A percentile compares a stretch with the other conserved stretches of the same genome.
Evolutionary conservation across 2,329 filamentous ascomycete genomes (phyloP).

Genomic region (Coniochaeta sp.): DNA sequence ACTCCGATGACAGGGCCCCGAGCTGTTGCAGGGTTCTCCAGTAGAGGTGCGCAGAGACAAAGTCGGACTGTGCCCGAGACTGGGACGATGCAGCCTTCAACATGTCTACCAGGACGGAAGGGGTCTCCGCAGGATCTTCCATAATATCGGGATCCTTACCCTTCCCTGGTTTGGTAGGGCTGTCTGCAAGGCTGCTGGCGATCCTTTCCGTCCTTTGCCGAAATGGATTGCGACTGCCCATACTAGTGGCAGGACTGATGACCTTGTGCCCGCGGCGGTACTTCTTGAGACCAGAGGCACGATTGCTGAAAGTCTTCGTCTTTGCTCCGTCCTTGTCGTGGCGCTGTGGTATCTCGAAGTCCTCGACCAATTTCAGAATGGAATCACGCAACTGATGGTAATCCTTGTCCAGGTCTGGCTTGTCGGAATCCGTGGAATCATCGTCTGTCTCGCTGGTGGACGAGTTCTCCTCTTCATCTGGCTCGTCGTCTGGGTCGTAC

Average conservation of each 20-base stretch:
- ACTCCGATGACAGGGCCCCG: constrained; percentile 52
- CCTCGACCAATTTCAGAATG: constrained; percentile 72
- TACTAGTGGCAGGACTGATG: constrained; percentile 41
- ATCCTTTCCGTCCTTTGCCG: constrained; percentile 24
- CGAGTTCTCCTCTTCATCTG: constrained; percentile 56
- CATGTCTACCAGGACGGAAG: constrained; percentile 60
- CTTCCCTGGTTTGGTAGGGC: constrained; percentile 18
- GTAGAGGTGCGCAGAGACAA: constrained; percentile 76
- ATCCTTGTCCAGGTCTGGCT: constrained; percentile 65
- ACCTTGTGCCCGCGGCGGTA: constrained; percentile 54
- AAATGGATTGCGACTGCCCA: constrained; percentile 54
- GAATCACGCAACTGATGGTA: constrained; percentile 77
- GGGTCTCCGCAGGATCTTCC: constrained; percentile 32
- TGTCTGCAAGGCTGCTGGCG: constrained; percentile 20
- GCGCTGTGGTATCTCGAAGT: constrained; percentile 71
- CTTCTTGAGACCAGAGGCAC: constrained; percentile 54
- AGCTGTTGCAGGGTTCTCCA: constrained; percentile 77
- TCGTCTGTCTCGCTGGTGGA: constrained; percentile 57
- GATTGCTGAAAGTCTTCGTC: constrained; percentile 61
- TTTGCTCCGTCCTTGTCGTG: constrained; percentile 52
- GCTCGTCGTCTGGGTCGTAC: constrained; percentile 61
- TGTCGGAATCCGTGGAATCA: constrained; percentile 46
- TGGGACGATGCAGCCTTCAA: constrained; percentile 69
- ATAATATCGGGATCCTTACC: constrained; percentile 18
- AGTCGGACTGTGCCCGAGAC: constrained; percentile 73